These are phyloP conservation scores for Sporothrix brunneoviolacea DNA, from an alignment of 2,329 filamentous ascomycete genomes.

Conservation along the genomic window DNA sequence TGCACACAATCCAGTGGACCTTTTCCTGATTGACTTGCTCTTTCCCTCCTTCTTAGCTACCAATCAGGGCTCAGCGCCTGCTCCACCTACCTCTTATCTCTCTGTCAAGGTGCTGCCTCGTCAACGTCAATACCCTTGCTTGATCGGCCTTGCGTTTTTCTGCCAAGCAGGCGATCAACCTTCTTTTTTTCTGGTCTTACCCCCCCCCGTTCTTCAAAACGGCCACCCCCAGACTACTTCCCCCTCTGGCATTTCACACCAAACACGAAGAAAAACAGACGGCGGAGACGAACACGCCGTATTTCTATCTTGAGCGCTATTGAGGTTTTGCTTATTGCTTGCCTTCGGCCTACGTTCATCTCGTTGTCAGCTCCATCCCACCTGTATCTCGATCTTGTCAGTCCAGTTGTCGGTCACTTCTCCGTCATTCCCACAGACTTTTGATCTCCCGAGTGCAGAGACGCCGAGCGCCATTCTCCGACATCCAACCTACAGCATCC, in stretches of 20 bases:
- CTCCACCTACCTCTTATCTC: conserved; percentile 8
- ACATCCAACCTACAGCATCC: neutral
- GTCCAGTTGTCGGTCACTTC: no score
- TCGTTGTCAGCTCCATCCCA: no score
- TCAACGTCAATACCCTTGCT: neutral
- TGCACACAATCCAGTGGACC: neutral
- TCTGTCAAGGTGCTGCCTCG: neutral
- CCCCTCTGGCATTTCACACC: neutral
- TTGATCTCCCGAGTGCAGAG: conserved; percentile 4
- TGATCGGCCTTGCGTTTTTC: conserved; percentile 3
- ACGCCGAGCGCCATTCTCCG: conserved; percentile 4
- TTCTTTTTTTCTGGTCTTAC: conserved; percentile 4
- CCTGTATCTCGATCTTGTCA: no score
- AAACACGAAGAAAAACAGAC: neutral
- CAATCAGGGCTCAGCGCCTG: neutral
- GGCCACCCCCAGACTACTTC: neutral
- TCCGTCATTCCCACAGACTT: neutral
- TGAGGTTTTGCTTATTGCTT: no score
- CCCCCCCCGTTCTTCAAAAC: conserved; percentile 2
- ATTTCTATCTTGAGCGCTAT: no score
- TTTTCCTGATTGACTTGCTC: neutral
- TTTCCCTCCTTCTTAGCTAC: neutral
- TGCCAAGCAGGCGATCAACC: conserved; percentile 1
- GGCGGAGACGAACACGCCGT: no score
- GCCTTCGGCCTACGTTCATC: no score